Base-by-base conservation (phyloP, 2,329 filamentous ascomycete species). In the Chaetomiaceae sp. region DNA sequence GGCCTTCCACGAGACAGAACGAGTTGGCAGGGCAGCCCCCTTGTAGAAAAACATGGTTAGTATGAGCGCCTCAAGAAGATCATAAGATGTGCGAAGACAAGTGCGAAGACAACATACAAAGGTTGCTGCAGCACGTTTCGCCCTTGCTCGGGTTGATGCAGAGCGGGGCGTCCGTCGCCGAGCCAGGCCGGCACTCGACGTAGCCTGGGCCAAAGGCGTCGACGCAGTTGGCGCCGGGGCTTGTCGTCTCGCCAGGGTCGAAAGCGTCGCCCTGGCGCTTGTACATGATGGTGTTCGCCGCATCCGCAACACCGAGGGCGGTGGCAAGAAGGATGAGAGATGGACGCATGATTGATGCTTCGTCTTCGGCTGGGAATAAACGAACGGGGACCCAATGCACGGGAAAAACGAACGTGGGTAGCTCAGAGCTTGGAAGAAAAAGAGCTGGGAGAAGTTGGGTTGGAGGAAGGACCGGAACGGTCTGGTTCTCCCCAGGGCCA, bases 181-280 rank as follows among this genome's bases (percentile, higher is more conserved):
- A 42, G 6, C 25, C 36, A 19, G 53, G 47, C 8, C 39, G 34
- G 38, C 53, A 55, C 43, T 55, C 53, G 47, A 55, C 31, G 38
- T 47, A 55, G 20, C 53, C 53, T 25, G 23, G 17, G 14, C 53
- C 53, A n/a, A 51, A 55, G 15, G 53, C 53, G 20, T 55, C 53
- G 23, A 55, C 20, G 31, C 53, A 55, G 27, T 43, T 51, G 40
- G 33, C 43, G 12, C 53, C 53, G 4, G n/a, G 11, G 6, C 53
- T 20, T 15, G 47, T 55, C 6, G 37, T 42, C 42, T 55, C 53
- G 19, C 36, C 47, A 27, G 53, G 53, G 37, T 51, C 42, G 37
- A 55, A 55, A 22, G 53, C 46, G 8, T 23, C 38, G 38, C 38
- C 40, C 43, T 55, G 53, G 27, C 53, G 47, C 36, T 38, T 34